Evolutionary conservation across 2,329 filamentous ascomycete genomes (phyloP).

Genomic region (Knoxdaviesia proteae): DNA sequence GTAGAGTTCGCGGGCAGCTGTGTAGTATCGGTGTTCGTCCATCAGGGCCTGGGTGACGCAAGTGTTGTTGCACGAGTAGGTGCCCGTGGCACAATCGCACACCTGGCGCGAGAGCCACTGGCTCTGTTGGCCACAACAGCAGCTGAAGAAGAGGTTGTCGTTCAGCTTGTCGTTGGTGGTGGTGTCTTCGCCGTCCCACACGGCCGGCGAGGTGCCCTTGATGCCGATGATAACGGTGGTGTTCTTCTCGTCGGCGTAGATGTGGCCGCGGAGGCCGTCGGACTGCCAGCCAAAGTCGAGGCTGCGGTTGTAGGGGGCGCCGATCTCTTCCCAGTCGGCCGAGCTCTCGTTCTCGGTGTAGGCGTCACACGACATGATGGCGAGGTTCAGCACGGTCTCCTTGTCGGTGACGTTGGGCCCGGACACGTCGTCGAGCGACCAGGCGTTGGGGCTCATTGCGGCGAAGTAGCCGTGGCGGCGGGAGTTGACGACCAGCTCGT

Average conservation of each 20-base stretch:
- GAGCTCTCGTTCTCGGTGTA: conserved; percentile 56
- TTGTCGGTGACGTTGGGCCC: conserved; percentile 74
- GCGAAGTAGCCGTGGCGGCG: conserved; percentile 47
- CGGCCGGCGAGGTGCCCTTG: conserved; percentile 75
- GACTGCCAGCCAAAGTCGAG: conserved; percentile 81
- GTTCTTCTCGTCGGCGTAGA: conserved; percentile 75
- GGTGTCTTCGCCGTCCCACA: conserved; percentile 92
- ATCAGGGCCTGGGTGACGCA: conserved; percentile 58
- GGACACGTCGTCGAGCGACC: conserved; percentile 60
- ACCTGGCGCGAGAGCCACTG: conserved; percentile 80
- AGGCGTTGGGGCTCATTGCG: conserved; percentile 50
- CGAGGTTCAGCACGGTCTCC: conserved; percentile 62
- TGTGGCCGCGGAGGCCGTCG: conserved; percentile 77
- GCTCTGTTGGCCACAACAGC: conserved; percentile 87
- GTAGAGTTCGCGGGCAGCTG: conserved; percentile 72
- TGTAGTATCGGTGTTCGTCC: conserved; percentile 80
- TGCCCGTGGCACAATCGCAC: conserved; percentile 74
- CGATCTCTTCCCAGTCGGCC: conserved; percentile 68
- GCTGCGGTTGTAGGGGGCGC: conserved; percentile 62
- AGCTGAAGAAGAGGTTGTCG: conserved; percentile 95
- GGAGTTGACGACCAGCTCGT: conserved; percentile 56
- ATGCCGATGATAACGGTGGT: conserved; percentile 76
- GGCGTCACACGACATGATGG: conserved; percentile 73
- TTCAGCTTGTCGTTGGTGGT: conserved; percentile 96
- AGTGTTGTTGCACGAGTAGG: conserved; percentile 81